These are phyloP conservation scores for Mesembryanthemum crystallinum DNA, from an alignment of 148 eudicot genomes.

Conservation along the genomic window DNA sequence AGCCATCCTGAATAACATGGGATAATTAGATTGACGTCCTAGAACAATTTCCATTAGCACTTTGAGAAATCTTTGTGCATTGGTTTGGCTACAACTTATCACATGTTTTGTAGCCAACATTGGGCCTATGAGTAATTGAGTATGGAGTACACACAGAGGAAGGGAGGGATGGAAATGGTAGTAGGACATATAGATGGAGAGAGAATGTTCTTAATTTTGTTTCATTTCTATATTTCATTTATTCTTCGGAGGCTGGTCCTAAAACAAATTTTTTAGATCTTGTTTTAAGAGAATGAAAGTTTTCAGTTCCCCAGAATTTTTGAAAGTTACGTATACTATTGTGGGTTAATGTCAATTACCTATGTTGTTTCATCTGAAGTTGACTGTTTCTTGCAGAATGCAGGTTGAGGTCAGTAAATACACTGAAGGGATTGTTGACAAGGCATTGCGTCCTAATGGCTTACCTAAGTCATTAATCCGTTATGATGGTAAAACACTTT, in stretches of 20 bases:
- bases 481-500: slow-evolving; percentile 68
- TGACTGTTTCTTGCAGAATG: slow-evolving; percentile 56
- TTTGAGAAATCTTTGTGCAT: no score
- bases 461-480: slow-evolving; percentile 87
- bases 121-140: neutral
- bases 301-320: no score
- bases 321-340: neutral
- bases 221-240: no score
- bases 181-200: neutral
- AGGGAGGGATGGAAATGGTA: neutral
- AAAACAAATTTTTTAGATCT: no score
- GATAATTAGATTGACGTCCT: neutral
- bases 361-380: slow-evolving; percentile 18
- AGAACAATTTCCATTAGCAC: neutral
- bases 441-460: slow-evolving; percentile 87
- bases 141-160: neutral
- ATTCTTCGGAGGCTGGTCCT: no score
- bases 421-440: slow-evolving; percentile 86
- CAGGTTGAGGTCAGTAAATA: slow-evolving; percentile 99
- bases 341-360: neutral
- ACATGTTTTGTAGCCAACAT: neutral
- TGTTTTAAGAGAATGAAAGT: no score
- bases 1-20: neutral
- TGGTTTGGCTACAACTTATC: neutral
- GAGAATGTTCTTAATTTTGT: neutral